Base-by-base conservation (phyloP, 495 filamentous ascomycete genomes). In the Mytilinidion resinicola region DNA sequence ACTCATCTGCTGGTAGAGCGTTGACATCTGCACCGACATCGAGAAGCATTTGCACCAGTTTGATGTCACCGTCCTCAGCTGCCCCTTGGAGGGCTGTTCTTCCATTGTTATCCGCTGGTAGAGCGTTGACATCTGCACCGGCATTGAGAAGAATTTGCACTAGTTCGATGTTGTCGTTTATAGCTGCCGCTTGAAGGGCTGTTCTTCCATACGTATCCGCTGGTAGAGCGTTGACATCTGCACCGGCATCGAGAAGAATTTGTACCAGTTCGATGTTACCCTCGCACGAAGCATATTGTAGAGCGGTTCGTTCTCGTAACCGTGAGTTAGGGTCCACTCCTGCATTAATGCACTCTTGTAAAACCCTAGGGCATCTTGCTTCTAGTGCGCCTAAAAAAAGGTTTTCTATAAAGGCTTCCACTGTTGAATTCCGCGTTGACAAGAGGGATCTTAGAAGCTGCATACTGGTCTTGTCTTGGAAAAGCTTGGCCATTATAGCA, bases 371-470 rank as follows among this genome's bases (percentile, higher is more conserved):
- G 4, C 3, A 47, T 47, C 35, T 37, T 3, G 34, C 1, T 43
- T 55, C 12, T 43, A 43, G 42, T 17, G 52, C 52, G 36, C 7
- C 15, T 14, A 20, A 37, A 43, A 55, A 55, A 55, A 43, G 35
- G 17, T 44, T 47, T 42, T 55, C 38, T 55, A 5, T 30, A 47
- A 44, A 55, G 10, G 52, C 34, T 7, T 55, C 52, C 17, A 55
- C 34, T 55, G 35, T 55, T 21, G 52, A 37, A 8, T 25, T 42
- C 11, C 21, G 5, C 20, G 25, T 43, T 37, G 36, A 44, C n/a
- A 55, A 37, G 12, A 55, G 52, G 35, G 8, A 44, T 5, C 34
- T 42, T 15, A 55, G 35, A 36, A 36, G 4, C 19, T 4, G 6
- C 30, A 12, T 11, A 52, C 36, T 52, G 1, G 12, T 52, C 30